Conservation (phyloP, 257 asterid genomes). For the Oldenlandia corymbosa region DNA sequence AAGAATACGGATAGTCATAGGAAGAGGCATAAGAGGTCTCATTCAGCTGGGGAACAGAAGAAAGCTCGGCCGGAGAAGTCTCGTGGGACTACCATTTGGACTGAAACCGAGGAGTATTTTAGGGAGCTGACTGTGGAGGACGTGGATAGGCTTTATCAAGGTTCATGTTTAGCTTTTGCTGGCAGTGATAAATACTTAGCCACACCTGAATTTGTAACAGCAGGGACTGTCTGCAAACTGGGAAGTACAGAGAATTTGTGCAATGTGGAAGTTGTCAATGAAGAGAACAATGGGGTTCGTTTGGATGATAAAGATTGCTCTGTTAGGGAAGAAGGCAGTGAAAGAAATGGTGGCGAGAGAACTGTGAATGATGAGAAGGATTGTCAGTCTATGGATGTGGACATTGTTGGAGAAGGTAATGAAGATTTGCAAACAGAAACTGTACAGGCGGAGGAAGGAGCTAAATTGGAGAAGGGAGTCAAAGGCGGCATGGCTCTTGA, state of each 20-base stretch:
- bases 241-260: too few relatives aligned
- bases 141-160: conserved; percentile 46
- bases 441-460: conserved; percentile 26
- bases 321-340: conserved; percentile 25
- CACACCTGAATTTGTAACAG: conserved; percentile 30
- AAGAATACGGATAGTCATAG: conserved; percentile 64
- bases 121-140: conserved; percentile 62
- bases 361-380: conserved; percentile 37
- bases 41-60: conserved; percentile 49
- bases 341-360: conserved; percentile 20
- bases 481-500: conserved; percentile 30
- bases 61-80: conserved; percentile 37
- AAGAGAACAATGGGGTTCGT: conserved; percentile 16
- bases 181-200: conserved; percentile 40
- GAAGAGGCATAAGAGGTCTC: conserved; percentile 73
- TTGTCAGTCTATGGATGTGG: conserved; percentile 46
- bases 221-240: not conserved
- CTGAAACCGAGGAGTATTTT: conserved; percentile 69
- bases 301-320: conserved; percentile 19
- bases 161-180: conserved; percentile 31
- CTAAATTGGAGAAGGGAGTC: conserved; percentile 22
- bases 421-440: conserved; percentile 12
- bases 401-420: conserved; percentile 30
- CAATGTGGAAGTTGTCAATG: conserved; percentile 14
- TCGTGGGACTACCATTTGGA: conserved; percentile 60